Evolutionary conservation across 331 rosid genomes (phyloP).

Genomic region (Rosa hybrid): DNA sequence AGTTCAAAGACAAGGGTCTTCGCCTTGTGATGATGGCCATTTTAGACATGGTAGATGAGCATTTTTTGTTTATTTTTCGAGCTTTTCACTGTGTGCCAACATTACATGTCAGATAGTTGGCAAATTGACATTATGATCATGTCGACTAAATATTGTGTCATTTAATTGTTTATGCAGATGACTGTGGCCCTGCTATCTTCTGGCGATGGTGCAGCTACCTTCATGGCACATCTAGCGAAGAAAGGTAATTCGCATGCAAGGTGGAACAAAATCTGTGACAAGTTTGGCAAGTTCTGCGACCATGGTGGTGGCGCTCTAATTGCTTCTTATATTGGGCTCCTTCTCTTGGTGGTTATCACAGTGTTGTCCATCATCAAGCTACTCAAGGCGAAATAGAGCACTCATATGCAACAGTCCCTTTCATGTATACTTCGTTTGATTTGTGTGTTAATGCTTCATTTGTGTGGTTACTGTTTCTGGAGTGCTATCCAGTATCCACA

Average conservation of each 20-base stretch:
- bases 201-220: conserved; percentile 83
- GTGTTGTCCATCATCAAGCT: conserved; percentile 63
- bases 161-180: conserved; percentile 37
- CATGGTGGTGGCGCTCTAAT: conserved; percentile 63
- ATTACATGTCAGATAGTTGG: neutral
- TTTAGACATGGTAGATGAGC: conserved; percentile 65
- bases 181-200: conserved; percentile 56
- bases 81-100: neutral
- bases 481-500: neutral
- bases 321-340: conserved; percentile 66
- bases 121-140: neutral
- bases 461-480: neutral
- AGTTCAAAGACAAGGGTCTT: conserved; percentile 57
- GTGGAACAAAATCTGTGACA: conserved; percentile 92
- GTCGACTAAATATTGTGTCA: neutral
- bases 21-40: conserved; percentile 66
- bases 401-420: neutral
- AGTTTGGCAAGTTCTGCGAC: conserved; percentile 57
- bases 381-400: conserved; percentile 36
- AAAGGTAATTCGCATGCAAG: conserved; percentile 82
- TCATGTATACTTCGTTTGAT: neutral
- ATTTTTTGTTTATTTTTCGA: neutral
- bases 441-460: neutral
- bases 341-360: conserved; percentile 53
- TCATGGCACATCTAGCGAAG: conserved; percentile 82